phyloP scores from a whole-genome alignment of 2,329 filamentous ascomycete genomes.

The Hysterium pulicare region DNA sequence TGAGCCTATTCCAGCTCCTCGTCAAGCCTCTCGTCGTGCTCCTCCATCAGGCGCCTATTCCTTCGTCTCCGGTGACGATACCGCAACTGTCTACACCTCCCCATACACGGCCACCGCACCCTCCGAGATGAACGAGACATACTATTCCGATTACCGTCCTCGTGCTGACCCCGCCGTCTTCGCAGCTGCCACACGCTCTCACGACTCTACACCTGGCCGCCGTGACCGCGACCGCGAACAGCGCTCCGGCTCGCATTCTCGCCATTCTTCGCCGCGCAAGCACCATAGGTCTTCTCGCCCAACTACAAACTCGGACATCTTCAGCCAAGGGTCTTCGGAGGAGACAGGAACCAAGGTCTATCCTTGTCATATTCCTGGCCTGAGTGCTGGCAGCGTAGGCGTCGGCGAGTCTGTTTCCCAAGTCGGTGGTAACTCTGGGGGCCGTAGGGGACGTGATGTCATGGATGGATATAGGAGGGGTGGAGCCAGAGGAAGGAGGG shows the following conservation, averaged over 20 bases:
- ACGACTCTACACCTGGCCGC: slow-evolving; percentile 17
- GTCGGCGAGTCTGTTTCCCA: slow-evolving; percentile 40
- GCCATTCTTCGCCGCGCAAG: slow-evolving; percentile 34
- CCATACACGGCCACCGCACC: slow-evolving; percentile 20
- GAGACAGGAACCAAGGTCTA: slow-evolving; percentile 53
- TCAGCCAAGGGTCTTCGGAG: slow-evolving; percentile 38
- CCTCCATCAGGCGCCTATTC: slow-evolving; percentile 44
- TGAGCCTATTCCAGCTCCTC: slow-evolving; percentile 13
- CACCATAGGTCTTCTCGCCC: slow-evolving; percentile 27
- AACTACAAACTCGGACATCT: slow-evolving; percentile 29
- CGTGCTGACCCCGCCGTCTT: slow-evolving; percentile 25
- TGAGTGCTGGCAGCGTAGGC: slow-evolving; percentile 41
- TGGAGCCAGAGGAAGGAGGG: slow-evolving; percentile 44
- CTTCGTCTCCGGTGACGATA: slow-evolving; percentile 49
- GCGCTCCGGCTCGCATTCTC: slow-evolving; percentile 21
- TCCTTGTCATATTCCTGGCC: slow-evolving; percentile 54
- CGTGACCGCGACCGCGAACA: slow-evolving; percentile 17
- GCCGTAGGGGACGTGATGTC: slow-evolving; percentile 37
- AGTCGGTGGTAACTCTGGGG: slow-evolving; percentile 35
- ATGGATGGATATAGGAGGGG: slow-evolving; percentile 42
- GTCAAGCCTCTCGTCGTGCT: slow-evolving; percentile 25
- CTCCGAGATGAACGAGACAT: slow-evolving; percentile 30
- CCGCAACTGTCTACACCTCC: slow-evolving; percentile 41
- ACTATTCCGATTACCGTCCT: slow-evolving; percentile 42
- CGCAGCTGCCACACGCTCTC: slow-evolving; percentile 6